Evolutionary conservation across 495 filamentous ascomycete genomes (phyloP), one percentile per base, ranked within the genome.

Genomic region (Lasiosphaeriaceae sp.): DNA sequence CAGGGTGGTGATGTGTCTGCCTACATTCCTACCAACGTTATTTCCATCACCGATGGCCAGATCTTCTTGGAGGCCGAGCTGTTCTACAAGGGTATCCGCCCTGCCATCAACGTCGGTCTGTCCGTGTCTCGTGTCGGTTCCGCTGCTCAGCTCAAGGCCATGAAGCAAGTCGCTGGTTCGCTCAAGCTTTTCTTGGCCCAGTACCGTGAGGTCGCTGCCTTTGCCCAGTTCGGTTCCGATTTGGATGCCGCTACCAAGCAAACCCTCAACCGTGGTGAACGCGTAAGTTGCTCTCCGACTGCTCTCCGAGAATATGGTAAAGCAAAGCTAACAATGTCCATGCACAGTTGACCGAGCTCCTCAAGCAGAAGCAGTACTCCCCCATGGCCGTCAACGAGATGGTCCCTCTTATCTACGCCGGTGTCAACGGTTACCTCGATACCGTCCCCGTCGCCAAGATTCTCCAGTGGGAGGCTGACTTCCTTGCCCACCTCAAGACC

Each of bases 1-100:
- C 95, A 97, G 83, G 94, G 94, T 88, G 94, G 94, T 89, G 94
- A 98, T 79, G 94, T 98, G 77, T 97, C 95, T 68, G 94, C 94
- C 66, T 98, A 97, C 80, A 98, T 98, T 84, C 94, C 94, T 71
- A 98, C 94, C 81, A 98, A 98, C 83, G 94, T 98, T 82, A 98
- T 98, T 85, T 97, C 95, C 73, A 98, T 98, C 71, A 98, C 94
- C 62, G 94, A 98, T 69, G 94, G 94, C 56, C 94, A 98, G 82
- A 98, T 98, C 78, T 98, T 98, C 90, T 86, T 98, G 85, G 94
- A 98, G 81, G 74, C 95, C 64, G 94, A 98, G 75, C 85, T 98
- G 60, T 98, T 98, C 90, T 98, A 98, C 88, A 98, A 98, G 89
- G 94, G 94, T 96, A 79, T 98, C 79, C 95, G 94, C 72, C 94